Evolutionary conservation across 2,329 filamentous ascomycete species (phyloP).

Genomic region (Pestalotiopsis fici): DNA sequence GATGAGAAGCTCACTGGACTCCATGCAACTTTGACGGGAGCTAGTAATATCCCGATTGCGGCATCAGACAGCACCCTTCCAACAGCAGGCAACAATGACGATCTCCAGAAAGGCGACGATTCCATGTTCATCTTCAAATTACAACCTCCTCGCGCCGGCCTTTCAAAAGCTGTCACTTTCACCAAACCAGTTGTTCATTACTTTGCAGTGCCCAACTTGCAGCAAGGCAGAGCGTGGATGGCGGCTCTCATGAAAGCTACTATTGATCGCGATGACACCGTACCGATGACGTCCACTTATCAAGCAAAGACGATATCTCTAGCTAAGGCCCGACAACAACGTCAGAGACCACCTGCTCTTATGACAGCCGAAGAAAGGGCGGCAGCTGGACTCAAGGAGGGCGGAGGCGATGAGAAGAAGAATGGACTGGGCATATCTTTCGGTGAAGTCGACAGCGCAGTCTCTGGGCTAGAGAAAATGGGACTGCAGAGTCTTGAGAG

Average conservation of each 20-base stretch:
- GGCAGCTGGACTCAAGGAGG: conserved; percentile 19
- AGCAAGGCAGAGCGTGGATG: conserved; percentile 94
- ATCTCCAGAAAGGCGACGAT: conserved; percentile 54
- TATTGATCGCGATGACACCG: conserved; percentile 84
- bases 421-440: conserved; percentile 39
- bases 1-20: conserved; percentile 88
- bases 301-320: conserved; percentile 96
- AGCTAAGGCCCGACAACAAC: conserved; percentile 82
- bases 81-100: conserved; percentile 42
- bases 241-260: conserved; percentile 98
- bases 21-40: conserved; percentile 88
- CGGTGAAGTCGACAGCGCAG: conserved; percentile 38
- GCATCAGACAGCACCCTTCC: conserved; percentile 46
- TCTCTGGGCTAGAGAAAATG: conserved; percentile 36
- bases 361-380: conserved; percentile 66
- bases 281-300: conserved; percentile 85
- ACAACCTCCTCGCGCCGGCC: conserved; percentile 82
- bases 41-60: conserved; percentile 67
- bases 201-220: conserved; percentile 90
- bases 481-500: conserved; percentile 32
- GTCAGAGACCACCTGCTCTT: conserved; percentile 84
- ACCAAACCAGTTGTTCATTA: conserved; percentile 97
- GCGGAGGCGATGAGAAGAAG: conserved; percentile 30
- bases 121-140: conserved; percentile 98
- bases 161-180: conserved; percentile 91